Evolutionary conservation across 2,329 filamentous ascomycete genomes (phyloP).

Genomic region (Trichoderma oligosporum): DNA sequence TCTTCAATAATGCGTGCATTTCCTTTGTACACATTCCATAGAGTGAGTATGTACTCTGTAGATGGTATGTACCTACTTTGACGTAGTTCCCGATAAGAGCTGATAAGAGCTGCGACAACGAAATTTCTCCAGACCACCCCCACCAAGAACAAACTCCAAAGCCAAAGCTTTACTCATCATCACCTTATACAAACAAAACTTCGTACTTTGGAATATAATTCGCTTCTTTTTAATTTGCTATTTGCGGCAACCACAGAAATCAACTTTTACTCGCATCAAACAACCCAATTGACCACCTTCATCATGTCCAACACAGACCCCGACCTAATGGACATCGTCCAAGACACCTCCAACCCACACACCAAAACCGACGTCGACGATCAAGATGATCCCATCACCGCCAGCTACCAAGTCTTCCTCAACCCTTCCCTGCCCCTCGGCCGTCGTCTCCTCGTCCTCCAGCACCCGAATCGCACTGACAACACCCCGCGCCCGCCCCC

Average conservation of each 20-base stretch:
- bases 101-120: slow-evolving; percentile 16
- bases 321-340: slow-evolving; percentile 27
- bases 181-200: neutral
- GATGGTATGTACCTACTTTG: neutral
- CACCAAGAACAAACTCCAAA: too few species aligned
- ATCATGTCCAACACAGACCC: slow-evolving; percentile 19
- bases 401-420: slow-evolving; percentile 80
- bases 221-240: too few species aligned
- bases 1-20: too few species aligned
- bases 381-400: slow-evolving; percentile 64
- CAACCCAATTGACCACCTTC: neutral
- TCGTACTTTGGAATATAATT: neutral
- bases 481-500: slow-evolving; percentile 53
- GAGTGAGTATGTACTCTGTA: too few species aligned
- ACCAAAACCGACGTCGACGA: slow-evolving; percentile 25
- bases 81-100: slow-evolving; percentile 31
- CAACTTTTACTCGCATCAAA: too few species aligned
- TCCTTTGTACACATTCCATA: too few species aligned
- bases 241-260: too few species aligned
- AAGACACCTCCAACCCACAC: slow-evolving; percentile 20
- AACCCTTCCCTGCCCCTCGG: slow-evolving; percentile 64
- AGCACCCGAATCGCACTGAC: slow-evolving; percentile 76
- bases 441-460: slow-evolving; percentile 73
- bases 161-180: neutral
- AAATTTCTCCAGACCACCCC: slow-evolving; percentile 18